Percentiles rank a stretch among this genome's conserved stretches.
These are phyloP conservation scores for Mikania micrantha DNA, from an alignment of 129 eudicot genomes.

Conservation along the genomic window DNA sequence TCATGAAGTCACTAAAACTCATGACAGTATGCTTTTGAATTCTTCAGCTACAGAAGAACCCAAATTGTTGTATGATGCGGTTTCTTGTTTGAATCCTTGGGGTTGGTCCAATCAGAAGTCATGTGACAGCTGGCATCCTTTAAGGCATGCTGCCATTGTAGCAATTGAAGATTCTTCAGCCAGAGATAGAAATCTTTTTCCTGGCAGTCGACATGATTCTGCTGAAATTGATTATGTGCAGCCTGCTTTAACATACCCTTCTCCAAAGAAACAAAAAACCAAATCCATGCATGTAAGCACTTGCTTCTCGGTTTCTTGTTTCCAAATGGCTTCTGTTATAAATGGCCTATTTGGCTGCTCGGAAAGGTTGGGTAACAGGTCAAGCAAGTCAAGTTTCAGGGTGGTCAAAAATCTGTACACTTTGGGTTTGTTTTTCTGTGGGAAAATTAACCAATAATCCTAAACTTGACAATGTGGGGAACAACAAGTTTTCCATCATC, in stretches of 20 bases:
- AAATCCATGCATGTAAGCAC: conserved; percentile 37
- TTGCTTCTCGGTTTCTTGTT: not conserved
- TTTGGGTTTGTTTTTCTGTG: no score
- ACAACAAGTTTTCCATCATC: no score
- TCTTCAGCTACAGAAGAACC: conserved; percentile 23
- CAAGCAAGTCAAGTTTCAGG: not conserved
- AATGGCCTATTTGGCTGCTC: not conserved
- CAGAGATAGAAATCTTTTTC: conserved; percentile 70
- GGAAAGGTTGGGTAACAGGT: not conserved
- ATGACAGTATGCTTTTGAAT: conserved; percentile 14
- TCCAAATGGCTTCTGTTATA: not conserved
- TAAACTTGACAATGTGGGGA: no score
- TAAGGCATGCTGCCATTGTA: conserved; percentile 87
- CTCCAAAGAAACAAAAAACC: conserved; percentile 59
- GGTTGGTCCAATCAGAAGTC: conserved; percentile 46
- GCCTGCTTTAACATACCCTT: conserved; percentile 30
- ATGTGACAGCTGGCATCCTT: conserved; percentile 59
- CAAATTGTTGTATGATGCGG: conserved; percentile 19
- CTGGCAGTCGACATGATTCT: conserved; percentile 26
- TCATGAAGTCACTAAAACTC: conserved; percentile 18
- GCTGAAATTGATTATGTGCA: conserved; percentile 27
- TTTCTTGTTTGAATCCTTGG: conserved; percentile 83
- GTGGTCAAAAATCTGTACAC: no score
- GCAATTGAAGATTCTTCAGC: conserved; percentile 83
- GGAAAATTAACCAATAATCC: no score